Evolutionary conservation across 1,284 basidiomycete genomes (phyloP), one percentile per base, ranked within the genome.

Genomic region (Moesziomyces antarcticus): DNA sequence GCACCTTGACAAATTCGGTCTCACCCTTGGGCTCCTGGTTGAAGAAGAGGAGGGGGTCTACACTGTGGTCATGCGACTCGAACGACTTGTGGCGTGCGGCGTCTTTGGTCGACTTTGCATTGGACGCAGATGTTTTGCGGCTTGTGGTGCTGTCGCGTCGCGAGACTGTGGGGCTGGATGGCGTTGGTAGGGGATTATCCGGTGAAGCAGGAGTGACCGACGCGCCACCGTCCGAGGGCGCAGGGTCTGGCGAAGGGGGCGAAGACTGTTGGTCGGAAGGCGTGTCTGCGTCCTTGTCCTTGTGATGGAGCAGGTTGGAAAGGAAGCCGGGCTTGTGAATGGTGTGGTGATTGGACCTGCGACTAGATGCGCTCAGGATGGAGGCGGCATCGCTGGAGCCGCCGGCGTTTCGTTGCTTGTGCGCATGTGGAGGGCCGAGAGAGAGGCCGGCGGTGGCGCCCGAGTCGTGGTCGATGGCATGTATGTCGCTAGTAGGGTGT

Each of bases 21-120:
- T 73, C 58, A 18, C 79, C 79, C 25, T 70, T 68, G 3, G 78
- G 74, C 50, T 81, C 78, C 25, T 66, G 67, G 14, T 51, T 46
- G 45, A 72, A 75, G 50, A 59, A 66, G 51, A 72, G 68, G 14
- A 72, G 58, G 30, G 68, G 73, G 27, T 72, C 69, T 41, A 67
- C 51, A 30, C 58, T 50, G 52, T 59, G 59, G n/a, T 60, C 50
- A 33, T 73, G 56, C 11, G 30, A 16, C 4, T 68, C 57, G 9
- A 35, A 11, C 20, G 53, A 24, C 27, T 68, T 64, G 22, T 48
- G 25, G 3, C 50, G 66, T n/a, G 33, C 51, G 33, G 54, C 24
- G 35, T 60, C 56, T 48, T 56, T 71, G 41, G 57, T 22, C 10
- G 72, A 59, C 41, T 66, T 67, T 47, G 62, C 56, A n/a, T 50